These are phyloP conservation scores for Sophora flavescens DNA, from an alignment of 306 rosid genomes.

Conservation along the genomic window DNA sequence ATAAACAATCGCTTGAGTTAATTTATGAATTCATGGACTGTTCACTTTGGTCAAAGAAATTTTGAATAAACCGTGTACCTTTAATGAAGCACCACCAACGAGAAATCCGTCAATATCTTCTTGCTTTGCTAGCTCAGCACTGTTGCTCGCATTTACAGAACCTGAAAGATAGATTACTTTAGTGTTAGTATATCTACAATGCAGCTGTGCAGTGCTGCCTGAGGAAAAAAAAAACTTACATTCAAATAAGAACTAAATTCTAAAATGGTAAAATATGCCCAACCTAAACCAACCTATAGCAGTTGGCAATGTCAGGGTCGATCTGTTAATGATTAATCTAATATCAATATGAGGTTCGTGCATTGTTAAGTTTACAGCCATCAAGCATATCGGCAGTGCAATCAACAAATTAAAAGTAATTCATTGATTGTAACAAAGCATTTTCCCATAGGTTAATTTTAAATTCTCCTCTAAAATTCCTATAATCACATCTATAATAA, in stretches of 20 bases:
- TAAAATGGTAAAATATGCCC: not conserved
- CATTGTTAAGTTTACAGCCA: not conserved
- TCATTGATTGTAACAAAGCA: conserved; percentile 6
- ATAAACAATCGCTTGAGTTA: not conserved
- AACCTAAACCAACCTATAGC: conserved; percentile 17
- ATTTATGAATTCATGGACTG: conserved; percentile 6
- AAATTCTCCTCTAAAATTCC: not conserved
- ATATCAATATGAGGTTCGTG: conserved; percentile 3
- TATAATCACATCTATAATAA: not conserved
- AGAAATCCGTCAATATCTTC: conserved; percentile 99
- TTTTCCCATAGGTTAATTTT: not conserved
- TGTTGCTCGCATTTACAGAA: conserved; percentile 90
- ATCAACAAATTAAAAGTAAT: not conserved
- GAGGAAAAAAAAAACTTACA: not conserved
- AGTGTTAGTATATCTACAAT: not conserved
- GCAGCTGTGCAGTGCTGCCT: not conserved
- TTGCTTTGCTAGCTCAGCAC: conserved; percentile 90
- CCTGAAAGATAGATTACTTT: conserved; percentile 55
- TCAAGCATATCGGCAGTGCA: conserved; percentile 2
- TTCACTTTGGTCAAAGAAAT: not conserved
- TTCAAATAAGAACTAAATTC: conserved; percentile 26
- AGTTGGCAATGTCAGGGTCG: not conserved
- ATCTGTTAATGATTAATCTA: conserved; percentile 2
- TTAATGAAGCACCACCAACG: conserved; percentile 97
- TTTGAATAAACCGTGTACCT: conserved; percentile 70